Base-by-base conservation (phyloP, 176 grass and related monocot genomes). In the Secale cereale region DNA sequence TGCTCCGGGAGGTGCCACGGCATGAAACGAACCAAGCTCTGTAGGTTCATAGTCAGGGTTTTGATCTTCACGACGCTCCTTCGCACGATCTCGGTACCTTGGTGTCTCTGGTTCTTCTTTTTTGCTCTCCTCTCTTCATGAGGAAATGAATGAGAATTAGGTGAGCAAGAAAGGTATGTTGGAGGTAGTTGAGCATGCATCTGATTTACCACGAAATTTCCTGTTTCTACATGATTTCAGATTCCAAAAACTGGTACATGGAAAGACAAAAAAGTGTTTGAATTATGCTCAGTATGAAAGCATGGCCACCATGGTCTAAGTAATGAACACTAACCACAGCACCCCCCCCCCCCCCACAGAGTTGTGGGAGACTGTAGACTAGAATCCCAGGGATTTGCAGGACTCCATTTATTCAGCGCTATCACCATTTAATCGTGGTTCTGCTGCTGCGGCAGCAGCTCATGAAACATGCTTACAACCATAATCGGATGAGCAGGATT, bases 21-120 rank as follows among this genome's bases (percentile, higher is more conserved):
- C 96, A 95, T 98, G 96, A 90, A 98, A 98, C 43, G 96, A 92
- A 78, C 96, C 96, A 75, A 98, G 96, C 74, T 98, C 93, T 19
- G 91, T 98, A 52, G 93, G 89, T 83, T 98, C 96, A 69, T 95
- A 98, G 77, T 98, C 96, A 40, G 96, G 96, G 76, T 98, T 98
- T 90, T 98, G 93, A 90, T 98, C 93, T 90, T 98, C 96, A 84
- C 96, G 94, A 0, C 96, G 88, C 56, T 98, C 93, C 90, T 98
- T 98, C 52, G 95, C 95, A 88, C 95, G 95, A 83, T 98, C 95
- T 57, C 91, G 85, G 72, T 98, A 98, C 66, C 40, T 94, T 10
- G 89, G 95, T 43, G 52, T 36, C 31, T 98, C 95, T 82, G 89
- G 92, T 85, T 98, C 95, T 89, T 90, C 92, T 29, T 81, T 92